Evolutionary conservation across 2,329 filamentous ascomycete genomes (phyloP).

Genomic region (Biscogniauxia sp.): DNA sequence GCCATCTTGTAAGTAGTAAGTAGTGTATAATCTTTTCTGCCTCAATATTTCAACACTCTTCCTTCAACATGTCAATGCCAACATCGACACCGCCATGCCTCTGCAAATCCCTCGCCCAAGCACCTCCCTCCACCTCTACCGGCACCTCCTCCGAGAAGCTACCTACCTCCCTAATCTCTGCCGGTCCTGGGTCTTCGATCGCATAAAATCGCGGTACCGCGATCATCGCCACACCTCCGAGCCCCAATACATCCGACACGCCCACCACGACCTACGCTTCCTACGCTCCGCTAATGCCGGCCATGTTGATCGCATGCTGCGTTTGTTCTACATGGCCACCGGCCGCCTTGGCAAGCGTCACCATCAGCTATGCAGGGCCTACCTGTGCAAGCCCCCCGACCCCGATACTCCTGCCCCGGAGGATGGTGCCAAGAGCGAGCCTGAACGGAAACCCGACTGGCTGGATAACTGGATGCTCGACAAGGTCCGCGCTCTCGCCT

Average conservation of each 20-base stretch:
- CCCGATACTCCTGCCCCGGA: constrained; percentile 42
- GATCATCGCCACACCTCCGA: constrained; percentile 29
- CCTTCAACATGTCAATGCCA: not conserved
- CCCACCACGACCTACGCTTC: constrained; percentile 42
- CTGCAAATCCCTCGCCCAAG: constrained; percentile 35
- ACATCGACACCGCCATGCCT: constrained; percentile 26
- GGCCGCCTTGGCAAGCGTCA: constrained; percentile 52
- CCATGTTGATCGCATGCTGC: constrained; percentile 44
- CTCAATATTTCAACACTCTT: no score
- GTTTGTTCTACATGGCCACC: constrained; percentile 49
- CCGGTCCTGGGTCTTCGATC: constrained; percentile 41
- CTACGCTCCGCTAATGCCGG: constrained; percentile 55
- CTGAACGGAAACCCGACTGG: constrained; percentile 34
- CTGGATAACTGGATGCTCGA: constrained; percentile 49
- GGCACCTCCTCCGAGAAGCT: constrained; percentile 58
- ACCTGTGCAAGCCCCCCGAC: constrained; percentile 36
- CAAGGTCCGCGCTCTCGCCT: constrained; percentile 42
- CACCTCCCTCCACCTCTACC: constrained; percentile 48
- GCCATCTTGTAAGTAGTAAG: no score
- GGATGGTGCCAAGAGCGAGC: constrained; percentile 3
- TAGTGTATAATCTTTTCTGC: no score
- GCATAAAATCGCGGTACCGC: constrained; percentile 48
- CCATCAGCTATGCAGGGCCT: constrained; percentile 42
- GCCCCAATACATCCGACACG: constrained; percentile 37
- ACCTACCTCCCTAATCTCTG: constrained; percentile 57